These are phyloP conservation scores for Globisporangium apiculatum DNA, from an alignment of 352 stramenopile species.

Conservation along the genomic window DNA sequence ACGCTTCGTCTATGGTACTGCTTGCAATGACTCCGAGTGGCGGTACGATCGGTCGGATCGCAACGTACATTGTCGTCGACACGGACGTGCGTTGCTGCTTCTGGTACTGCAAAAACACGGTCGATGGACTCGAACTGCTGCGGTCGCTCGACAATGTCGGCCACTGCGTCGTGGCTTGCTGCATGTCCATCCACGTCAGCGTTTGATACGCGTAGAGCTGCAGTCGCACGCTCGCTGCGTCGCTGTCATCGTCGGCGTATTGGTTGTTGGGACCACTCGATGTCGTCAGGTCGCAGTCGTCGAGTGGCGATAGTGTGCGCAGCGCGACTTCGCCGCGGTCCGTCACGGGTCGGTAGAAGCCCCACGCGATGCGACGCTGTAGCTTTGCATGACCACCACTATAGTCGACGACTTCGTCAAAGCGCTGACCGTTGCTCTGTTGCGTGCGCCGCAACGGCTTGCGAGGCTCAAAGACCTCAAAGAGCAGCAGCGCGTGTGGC, in stretches of 20 bases:
- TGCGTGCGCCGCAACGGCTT: slow-evolving; percentile 9
- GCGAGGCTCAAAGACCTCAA: slow-evolving; percentile 43
- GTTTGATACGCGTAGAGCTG: slow-evolving; percentile 53
- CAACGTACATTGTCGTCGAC: slow-evolving; percentile 6
- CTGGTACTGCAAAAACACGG: slow-evolving; percentile 62
- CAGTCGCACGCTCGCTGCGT: slow-evolving; percentile 17
- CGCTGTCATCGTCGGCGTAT: neutral
- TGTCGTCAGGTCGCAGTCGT: neutral
- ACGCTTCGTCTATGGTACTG: neutral
- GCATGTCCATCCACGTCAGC: slow-evolving; percentile 56
- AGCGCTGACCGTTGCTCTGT: slow-evolving; percentile 10
- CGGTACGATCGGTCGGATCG: slow-evolving; percentile 9
- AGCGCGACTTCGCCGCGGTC: slow-evolving; percentile 37
- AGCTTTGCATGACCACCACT: neutral
- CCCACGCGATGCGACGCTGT: slow-evolving; percentile 38
- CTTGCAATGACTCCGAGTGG: neutral
- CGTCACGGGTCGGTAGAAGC: slow-evolving; percentile 55
- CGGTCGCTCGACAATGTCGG: no score
- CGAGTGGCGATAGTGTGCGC: slow-evolving; percentile 6
- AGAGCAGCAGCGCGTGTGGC: slow-evolving; percentile 35
- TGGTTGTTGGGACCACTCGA: neutral
- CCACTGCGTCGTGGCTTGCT: slow-evolving; percentile 48
- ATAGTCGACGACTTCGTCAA: slow-evolving; percentile 15
- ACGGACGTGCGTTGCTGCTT: slow-evolving; percentile 22
- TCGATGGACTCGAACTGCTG: slow-evolving; percentile 1